Conservation (phyloP, 371 early-diverging fungal genomes). For the Mortierella sp. region DNA sequence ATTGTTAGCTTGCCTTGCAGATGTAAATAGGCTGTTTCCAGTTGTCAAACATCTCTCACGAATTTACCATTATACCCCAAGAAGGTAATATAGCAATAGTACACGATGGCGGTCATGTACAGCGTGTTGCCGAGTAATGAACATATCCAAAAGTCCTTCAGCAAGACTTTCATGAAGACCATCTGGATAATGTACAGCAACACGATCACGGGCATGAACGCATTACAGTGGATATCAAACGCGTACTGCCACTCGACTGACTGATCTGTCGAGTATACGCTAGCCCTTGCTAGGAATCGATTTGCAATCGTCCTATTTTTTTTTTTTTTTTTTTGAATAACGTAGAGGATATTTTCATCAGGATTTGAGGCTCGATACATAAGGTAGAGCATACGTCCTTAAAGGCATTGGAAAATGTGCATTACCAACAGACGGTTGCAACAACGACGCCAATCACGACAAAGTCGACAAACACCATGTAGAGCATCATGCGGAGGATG, state of each 20-base stretch:
- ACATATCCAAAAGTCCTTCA: slow-evolving; percentile 79
- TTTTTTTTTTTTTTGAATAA: too few species aligned
- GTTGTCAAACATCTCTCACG: too few species aligned
- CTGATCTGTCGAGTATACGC: slow-evolving; percentile 85
- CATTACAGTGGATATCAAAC: slow-evolving; percentile 94
- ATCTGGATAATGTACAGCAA: slow-evolving; percentile 90
- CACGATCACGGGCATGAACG: slow-evolving; percentile 87
- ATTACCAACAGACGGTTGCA: slow-evolving; percentile 78
- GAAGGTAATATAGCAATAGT: slow-evolving; percentile 88
- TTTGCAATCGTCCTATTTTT: slow-evolving; percentile 84
- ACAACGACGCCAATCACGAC: slow-evolving; percentile 75
- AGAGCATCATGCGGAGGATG: slow-evolving; percentile 71
- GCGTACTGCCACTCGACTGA: slow-evolving; percentile 94
- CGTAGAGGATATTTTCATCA: too few species aligned
- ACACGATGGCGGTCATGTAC: slow-evolving; percentile 78
- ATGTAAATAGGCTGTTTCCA: too few species aligned
- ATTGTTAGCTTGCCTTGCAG: not conserved
- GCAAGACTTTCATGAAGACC: slow-evolving; percentile 83
- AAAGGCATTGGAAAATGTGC: too few species aligned
- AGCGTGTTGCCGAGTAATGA: slow-evolving; percentile 86
- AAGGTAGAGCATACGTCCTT: too few species aligned
- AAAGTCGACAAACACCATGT: slow-evolving; percentile 83
- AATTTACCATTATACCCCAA: slow-evolving; percentile 88
- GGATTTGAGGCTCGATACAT: too few species aligned
- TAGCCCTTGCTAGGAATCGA: slow-evolving; percentile 79